Evolutionary conservation across 177 flowering plant genomes (phyloP), one percentile per base, ranked within the genome.

Genomic region (Vitis hybrid): DNA sequence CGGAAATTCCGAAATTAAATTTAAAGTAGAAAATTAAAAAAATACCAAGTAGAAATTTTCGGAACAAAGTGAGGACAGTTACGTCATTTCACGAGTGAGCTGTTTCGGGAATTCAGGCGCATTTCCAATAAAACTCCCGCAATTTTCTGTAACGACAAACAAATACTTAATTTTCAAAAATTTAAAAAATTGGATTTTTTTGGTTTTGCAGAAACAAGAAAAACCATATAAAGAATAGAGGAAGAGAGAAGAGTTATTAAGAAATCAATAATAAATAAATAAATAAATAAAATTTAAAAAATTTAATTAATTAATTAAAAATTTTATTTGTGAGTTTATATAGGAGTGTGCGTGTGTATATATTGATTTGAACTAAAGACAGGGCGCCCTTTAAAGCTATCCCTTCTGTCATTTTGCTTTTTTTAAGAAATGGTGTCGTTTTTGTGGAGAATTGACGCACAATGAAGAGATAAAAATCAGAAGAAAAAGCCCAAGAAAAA

Each of bases 281-380:
- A 2, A 52, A 18, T 61, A 16, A 50, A 59, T 5, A 59, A 16
- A n/a, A 34, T 10, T 1, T 39, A 58, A 59, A 5, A 12, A 4
- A 48, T 45, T 60, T 16, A 19, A 14, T 11, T 31, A 45, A 73
- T 22, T 69, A 59, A 65, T 53, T 39, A 53, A 50, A 16, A 18
- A 3, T 66, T 19, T 53, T 12, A 26, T 26, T 45, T 3, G 19
- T 71, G 22, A 54, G 26, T 55, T 12, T 10, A 18, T 4, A 11
- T 56, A n/a, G 54, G 55, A 61, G 67, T 3, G 48, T 3, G 52
- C 2, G 62, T 18, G 9, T 65, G 31, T 58, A 19, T 61, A 67
- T 67, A 61, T 75, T 68, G 73, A 78, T 78, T 75, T 78, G 77
- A 79, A 79, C 75, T 70, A 62, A 73, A 73, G 77, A 70, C 79